Base-by-base conservation (phyloP, 169 alveolate genomes). In the Cytauxzoon felis region DNA sequence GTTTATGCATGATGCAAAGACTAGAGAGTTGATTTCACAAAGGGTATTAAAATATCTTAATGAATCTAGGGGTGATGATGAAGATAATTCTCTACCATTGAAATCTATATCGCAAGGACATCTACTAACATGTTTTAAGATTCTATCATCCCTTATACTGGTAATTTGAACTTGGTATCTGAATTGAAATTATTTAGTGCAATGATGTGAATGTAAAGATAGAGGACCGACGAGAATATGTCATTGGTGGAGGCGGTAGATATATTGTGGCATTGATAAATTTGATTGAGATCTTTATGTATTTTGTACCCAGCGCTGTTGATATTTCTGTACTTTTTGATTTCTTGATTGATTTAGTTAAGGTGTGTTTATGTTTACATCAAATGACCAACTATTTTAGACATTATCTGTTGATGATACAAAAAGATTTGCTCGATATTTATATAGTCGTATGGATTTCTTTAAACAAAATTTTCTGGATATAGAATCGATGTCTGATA, bases 61-160 rank as follows among this genome's bases (percentile, higher is more conserved):
- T 47, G 64, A 52, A 16, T 58, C 52, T 59, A 67, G 61, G 23
- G 82, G 63, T 40, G 65, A 42, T 7, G 19, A 30, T 2, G 75
- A 60, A 19, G 19, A 26, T 13, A n/a, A 54, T 19, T 6, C 33
- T 0, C 7, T 50, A 6, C 27, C 53, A 19, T 48, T 73, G 34
- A 34, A 65, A 26, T 43, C 41, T 42, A 34, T 62, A 18, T 78
- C 78, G 7, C 84, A 73, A 51, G 78, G 79, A n/a, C 84, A 73
- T 57, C 65, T 73, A 29, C 26, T 36, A 32, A 73, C 84, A 23
- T 52, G 79, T 36, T 73, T 73, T 29, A 73, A 73, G 71, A 33
- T 73, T n/a, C 26, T 73, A 70, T 62, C 78, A 2, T 59, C 70
- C 5, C 65, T 21, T 45, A 42, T 73, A 68, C 40, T 51, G 68